A percentile compares a stretch with the other conserved stretches of the same genome.
Conservation (phyloP, 1,139 yeast genomes). For the Pichia sp. region DNA sequence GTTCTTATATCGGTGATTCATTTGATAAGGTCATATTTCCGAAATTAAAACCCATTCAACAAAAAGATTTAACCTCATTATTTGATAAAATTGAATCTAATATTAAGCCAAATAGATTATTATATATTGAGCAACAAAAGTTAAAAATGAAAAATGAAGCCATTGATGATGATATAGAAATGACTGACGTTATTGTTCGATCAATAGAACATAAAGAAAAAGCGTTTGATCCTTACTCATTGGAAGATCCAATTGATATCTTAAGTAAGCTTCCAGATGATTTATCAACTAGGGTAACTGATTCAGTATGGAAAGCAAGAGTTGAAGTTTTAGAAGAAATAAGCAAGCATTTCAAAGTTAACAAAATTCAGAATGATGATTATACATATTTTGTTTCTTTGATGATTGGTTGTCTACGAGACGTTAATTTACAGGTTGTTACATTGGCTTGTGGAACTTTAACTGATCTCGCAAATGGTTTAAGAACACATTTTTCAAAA, state of each 20-base stretch:
- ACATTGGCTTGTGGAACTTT: conserved; percentile 71
- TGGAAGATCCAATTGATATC: conserved; percentile 55
- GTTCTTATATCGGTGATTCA: conserved; percentile 70
- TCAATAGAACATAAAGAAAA: not conserved
- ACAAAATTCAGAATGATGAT: conserved; percentile 55
- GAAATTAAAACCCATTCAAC: conserved; percentile 84
- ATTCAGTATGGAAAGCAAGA: conserved; percentile 87
- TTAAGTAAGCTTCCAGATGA: conserved; percentile 60
- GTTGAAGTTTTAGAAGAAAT: conserved; percentile 79
- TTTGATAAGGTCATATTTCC: conserved; percentile 57
- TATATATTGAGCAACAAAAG: conserved; percentile 11
- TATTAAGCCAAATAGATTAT: conserved; percentile 51
- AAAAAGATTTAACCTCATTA: conserved; percentile 68
- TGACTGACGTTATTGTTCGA: conserved; percentile 23
- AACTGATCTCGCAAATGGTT: conserved; percentile 59
- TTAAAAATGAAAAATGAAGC: conserved; percentile 11
- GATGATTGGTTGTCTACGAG: conserved; percentile 73
- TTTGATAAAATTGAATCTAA: conserved; percentile 47
- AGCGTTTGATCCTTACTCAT: conserved; percentile 45
- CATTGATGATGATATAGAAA: conserved; percentile 21
- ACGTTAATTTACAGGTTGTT: conserved; percentile 87
- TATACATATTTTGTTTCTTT: conserved; percentile 54
- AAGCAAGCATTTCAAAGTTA: conserved; percentile 40
- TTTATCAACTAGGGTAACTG: conserved; percentile 47
- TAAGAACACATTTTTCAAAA: conserved; percentile 47